Conservation (phyloP, 495 filamentous ascomycete genomes). For the Neurospora sublineolata region DNA sequence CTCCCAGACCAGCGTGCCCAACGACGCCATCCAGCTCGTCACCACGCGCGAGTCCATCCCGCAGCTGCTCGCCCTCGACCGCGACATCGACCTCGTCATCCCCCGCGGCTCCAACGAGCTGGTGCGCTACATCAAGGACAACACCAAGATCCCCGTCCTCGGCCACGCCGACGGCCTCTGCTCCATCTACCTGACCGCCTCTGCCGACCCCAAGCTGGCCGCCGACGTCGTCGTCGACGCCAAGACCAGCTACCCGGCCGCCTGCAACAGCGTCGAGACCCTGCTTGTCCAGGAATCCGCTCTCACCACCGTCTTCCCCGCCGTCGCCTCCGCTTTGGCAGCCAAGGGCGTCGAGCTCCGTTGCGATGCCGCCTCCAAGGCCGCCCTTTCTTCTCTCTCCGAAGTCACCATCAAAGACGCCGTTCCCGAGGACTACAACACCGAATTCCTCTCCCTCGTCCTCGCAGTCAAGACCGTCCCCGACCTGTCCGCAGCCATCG, state of each 20-base stretch:
- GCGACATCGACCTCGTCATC: conserved; percentile 88
- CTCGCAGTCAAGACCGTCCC: conserved; percentile 76
- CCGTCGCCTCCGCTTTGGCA: conserved; percentile 58
- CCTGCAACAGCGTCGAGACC: conserved; percentile 87
- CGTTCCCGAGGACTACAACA: conserved; percentile 55
- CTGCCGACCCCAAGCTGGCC: conserved; percentile 61
- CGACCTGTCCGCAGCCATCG: conserved; percentile 56
- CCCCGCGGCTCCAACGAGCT: conserved; percentile 89
- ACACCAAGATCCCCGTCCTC: conserved; percentile 89
- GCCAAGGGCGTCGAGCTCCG: conserved; percentile 70
- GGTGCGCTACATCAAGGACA: conserved; percentile 77
- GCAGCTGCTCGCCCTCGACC: conserved; percentile 69
- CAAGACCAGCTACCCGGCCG: conserved; percentile 90
- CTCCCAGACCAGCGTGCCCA: conserved; percentile 63
- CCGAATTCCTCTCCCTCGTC: conserved; percentile 78
- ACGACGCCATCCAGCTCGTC: conserved; percentile 81
- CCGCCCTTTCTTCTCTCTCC: conserved; percentile 23
- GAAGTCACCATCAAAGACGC: conserved; percentile 46
- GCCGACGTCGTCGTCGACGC: conserved; percentile 77
- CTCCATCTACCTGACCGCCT: conserved; percentile 72
- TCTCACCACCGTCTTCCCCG: conserved; percentile 56
- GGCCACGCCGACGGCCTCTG: conserved; percentile 95
- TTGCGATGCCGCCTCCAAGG: conserved; percentile 60
- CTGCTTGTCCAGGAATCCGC: conserved; percentile 69
- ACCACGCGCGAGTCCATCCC: conserved; percentile 81